Evolutionary conservation across 352 stramenopile genomes (phyloP), one percentile per base, ranked within the genome.

Genomic region (Phytophthora pinifolia): DNA sequence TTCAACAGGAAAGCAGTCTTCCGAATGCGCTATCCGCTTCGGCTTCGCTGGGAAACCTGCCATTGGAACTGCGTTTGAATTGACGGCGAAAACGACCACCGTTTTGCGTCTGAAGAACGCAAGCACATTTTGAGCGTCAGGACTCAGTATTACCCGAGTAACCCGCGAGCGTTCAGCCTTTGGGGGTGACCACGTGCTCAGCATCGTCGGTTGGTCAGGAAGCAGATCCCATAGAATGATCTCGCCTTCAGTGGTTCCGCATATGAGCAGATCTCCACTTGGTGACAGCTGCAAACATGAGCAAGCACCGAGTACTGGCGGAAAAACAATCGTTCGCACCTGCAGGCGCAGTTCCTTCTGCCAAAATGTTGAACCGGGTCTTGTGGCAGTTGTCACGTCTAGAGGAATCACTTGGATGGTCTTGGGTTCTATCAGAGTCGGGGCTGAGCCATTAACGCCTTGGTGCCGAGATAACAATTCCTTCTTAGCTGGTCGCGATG

Each of bases 1-100:
- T 27, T 72, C 72, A 18, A 17, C 4, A 1, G 44, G 33, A 48
- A 86, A 86, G 9, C 61, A 79, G n/a, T 76, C 63, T 20, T 51
- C 61, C 0, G 67, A 64, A 44, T 86, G 70, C 20, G 9, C 38
- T 3, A 25, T n/a, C 9, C 41, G 39, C 30, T 62, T 63, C 18
- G 22, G 15, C 15, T 62, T 61, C 29, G 15, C 34, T n/a, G 55
- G 51, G 12, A 27, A 36, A 44, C 20, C 36, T 1, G 6, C 41
- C 13, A n/a, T n/a, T n/a, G n/a, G n/a, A n/a, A n/a, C n/a, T 6
- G 46, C 12, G n/a, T 15, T 59, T 18, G 58, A 36, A 41, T 48
- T 54, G 15, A 52, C 17, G 18, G 15, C 22, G 27, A 47, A 45
- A 22, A 45, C 46, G 39, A 15, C 5, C 0, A 50, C 47, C 35